phyloP scores from a whole-genome alignment of 2,329 filamentous ascomycete species.

The Chrysoporthe deuterocubensis region DNA sequence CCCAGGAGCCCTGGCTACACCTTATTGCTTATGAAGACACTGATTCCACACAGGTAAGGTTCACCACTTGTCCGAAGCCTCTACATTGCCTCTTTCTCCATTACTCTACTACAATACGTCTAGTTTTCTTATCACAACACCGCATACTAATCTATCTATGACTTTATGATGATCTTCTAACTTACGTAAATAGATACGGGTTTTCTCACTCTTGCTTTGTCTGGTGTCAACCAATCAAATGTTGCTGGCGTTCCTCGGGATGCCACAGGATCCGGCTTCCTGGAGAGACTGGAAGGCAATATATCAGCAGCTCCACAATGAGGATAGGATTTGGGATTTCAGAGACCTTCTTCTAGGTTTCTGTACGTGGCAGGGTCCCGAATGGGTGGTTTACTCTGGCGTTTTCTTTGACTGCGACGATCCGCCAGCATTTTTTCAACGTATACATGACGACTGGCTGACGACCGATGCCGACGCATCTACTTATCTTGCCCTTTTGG shows the following conservation, averaged over 20 bases:
- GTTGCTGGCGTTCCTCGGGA: background rate
- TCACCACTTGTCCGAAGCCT: background rate
- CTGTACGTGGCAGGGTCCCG: background rate
- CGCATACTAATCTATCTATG: background rate
- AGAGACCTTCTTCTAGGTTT: background rate
- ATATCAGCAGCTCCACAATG: background rate
- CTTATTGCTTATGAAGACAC: background rate
- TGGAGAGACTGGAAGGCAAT: background rate
- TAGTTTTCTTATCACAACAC: background rate
- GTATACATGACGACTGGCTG: conserved; percentile 9
- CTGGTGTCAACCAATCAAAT: background rate
- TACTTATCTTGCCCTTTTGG: conserved; percentile 4
- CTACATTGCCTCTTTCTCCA: background rate
- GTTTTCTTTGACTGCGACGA: conserved; percentile 7
- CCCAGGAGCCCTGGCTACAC: background rate
- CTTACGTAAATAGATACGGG: background rate
- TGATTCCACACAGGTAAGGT: background rate
- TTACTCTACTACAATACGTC: no score
- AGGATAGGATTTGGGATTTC: conserved; percentile 13
- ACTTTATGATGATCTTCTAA: background rate
- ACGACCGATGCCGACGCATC: background rate
- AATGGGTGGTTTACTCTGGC: background rate
- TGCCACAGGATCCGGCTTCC: background rate
- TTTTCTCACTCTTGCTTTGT: background rate
- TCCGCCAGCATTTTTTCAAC: background rate